phyloP scores from a whole-genome alignment of 2,329 filamentous ascomycete genomes.

The Exophiala alcalophila region DNA sequence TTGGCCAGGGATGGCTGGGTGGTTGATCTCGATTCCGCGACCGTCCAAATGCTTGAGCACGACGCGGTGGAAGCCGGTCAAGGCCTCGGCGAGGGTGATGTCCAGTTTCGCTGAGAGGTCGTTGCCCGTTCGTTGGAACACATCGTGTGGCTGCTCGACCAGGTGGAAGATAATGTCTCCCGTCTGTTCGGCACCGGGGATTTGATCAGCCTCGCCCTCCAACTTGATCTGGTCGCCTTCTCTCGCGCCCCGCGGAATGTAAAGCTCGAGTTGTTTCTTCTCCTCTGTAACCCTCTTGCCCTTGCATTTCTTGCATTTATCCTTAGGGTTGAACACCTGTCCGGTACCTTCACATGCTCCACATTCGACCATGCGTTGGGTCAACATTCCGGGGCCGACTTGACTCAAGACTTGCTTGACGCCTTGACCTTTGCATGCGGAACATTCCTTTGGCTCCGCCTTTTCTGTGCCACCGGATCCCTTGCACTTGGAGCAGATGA shows the following conservation, averaged over 20 bases:
- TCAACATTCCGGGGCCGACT: conserved; percentile 81
- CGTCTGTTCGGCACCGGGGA: conserved; percentile 74
- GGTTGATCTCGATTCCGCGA: conserved; percentile 76
- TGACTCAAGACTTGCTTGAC: conserved; percentile 73
- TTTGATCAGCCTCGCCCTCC: conserved; percentile 90
- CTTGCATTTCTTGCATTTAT: conserved; percentile 98
- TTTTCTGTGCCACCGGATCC: conserved; percentile 89
- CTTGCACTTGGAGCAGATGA: conserved; percentile 83
- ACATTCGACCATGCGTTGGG: conserved; percentile 75
- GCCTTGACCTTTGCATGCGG: conserved; percentile 77
- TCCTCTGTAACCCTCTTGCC: conserved; percentile 81
- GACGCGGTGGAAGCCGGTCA: conserved; percentile 85
- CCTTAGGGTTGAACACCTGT: conserved; percentile 87
- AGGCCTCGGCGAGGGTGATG: conserved; percentile 76
- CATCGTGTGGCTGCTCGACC: conserved; percentile 73
- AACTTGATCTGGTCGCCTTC: conserved; percentile 86
- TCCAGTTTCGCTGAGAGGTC: conserved; percentile 81
- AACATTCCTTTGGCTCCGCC: conserved; percentile 77
- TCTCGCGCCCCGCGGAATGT: conserved; percentile 58
- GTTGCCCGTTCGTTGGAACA: conserved; percentile 77
- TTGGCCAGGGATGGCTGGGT: conserved; percentile 73
- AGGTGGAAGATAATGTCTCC: conserved; percentile 92
- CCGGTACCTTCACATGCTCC: conserved; percentile 82
- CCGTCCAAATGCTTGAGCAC: conserved; percentile 92
- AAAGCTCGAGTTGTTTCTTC: conserved; percentile 93